Percentiles rank a stretch among this genome's conserved stretches.
Evolutionary conservation across 257 asterid species (phyloP).

Genomic region (Nicotiana sylvestris): DNA sequence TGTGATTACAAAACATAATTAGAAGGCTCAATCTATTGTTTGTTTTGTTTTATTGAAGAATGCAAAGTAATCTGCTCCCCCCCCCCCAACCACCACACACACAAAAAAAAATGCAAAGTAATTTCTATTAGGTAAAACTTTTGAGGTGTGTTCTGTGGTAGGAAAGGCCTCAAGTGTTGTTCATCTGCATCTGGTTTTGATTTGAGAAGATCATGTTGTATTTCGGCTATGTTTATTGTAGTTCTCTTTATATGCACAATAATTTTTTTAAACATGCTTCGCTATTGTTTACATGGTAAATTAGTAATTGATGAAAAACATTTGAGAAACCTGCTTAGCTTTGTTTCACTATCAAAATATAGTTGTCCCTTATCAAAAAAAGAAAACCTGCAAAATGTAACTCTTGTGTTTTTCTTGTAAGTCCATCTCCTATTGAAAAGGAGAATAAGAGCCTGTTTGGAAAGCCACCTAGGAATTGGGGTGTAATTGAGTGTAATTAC

Average conservation of each 20-base stretch:
- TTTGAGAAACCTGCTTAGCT: background rate
- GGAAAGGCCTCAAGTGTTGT: background rate
- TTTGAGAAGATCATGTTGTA: background rate
- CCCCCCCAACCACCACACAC: too few relatives aligned
- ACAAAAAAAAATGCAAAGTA: background rate
- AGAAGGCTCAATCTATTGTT: background rate
- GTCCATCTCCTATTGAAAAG: background rate
- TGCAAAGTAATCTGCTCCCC: background rate
- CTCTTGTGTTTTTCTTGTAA: background rate
- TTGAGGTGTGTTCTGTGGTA: background rate
- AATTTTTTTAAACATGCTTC: background rate
- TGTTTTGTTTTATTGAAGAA: background rate
- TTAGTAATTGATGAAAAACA: background rate
- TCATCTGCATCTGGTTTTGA: background rate
- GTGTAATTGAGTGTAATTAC: too few relatives aligned
- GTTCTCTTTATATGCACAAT: background rate
- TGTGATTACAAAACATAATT: background rate
- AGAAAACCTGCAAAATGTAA: too few relatives aligned
- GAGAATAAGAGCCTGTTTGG: background rate
- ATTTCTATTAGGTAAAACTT: background rate
- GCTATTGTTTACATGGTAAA: background rate
- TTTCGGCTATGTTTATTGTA: background rate
- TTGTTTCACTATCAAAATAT: background rate
- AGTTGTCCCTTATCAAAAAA: background rate
- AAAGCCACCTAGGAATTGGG: too few relatives aligned